phyloP scores from a whole-genome alignment of 2,329 filamentous ascomycete species.

The Nothophaeocryptopus gaeumannii region DNA sequence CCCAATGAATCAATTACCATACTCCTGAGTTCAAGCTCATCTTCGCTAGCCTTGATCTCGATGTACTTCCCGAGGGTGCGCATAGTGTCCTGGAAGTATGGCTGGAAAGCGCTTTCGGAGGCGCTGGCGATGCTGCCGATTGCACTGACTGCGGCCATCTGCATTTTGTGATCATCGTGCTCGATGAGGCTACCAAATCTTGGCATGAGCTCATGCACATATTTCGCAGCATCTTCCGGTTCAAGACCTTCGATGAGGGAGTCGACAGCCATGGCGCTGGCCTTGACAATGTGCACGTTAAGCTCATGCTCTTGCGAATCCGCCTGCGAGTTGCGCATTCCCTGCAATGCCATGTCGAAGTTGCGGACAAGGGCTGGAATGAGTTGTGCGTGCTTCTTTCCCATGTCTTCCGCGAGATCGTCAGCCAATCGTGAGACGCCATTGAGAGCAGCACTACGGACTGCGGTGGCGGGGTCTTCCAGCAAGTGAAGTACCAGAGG shows the following conservation, averaged over 20 bases:
- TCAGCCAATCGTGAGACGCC: constrained; percentile 87
- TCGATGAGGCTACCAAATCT: constrained; percentile 80
- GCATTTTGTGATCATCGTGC: constrained; percentile 83
- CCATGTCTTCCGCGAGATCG: constrained; percentile 86
- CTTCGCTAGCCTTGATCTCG: constrained; percentile 80
- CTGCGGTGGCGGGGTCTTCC: constrained; percentile 76
- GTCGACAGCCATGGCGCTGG: constrained; percentile 85
- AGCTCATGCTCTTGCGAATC: constrained; percentile 60
- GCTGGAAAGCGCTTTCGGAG: constrained; percentile 75
- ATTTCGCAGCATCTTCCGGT: constrained; percentile 73
- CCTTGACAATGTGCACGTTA: constrained; percentile 81
- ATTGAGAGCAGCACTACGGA: constrained; percentile 82
- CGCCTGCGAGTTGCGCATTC: constrained; percentile 53
- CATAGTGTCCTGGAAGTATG: constrained; percentile 93
- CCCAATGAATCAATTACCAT: constrained; percentile 91
- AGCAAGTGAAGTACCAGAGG: constrained; percentile 81
- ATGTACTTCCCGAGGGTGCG: constrained; percentile 80
- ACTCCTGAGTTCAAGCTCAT: constrained; percentile 84
- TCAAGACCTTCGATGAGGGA: constrained; percentile 85
- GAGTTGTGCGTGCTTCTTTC: constrained; percentile 77
- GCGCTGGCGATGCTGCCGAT: constrained; percentile 87
- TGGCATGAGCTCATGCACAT: constrained; percentile 77
- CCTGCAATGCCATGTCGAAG: constrained; percentile 73
- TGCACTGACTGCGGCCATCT: constrained; percentile 82
- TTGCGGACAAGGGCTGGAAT: constrained; percentile 85